These are phyloP conservation scores for Gliomastix tumulicola DNA, from an alignment of 2,329 filamentous ascomycete species.

Conservation along the genomic window DNA sequence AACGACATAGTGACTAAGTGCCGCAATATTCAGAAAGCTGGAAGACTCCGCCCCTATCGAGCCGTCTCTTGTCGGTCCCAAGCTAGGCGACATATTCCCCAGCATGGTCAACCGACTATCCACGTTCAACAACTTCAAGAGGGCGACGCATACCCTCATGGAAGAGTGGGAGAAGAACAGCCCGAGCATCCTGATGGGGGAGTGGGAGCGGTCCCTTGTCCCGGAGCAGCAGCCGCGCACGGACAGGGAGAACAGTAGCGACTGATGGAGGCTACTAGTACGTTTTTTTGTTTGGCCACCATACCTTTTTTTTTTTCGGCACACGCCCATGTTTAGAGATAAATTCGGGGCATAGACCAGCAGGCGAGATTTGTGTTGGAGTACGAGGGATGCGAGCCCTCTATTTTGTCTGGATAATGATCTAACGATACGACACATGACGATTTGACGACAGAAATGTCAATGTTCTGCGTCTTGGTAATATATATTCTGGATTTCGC, in stretches of 20 bases:
- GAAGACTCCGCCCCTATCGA: background rate
- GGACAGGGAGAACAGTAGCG: slow-evolving; percentile 27
- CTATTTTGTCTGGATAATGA: background rate
- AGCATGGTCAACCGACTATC: slow-evolving; percentile 65
- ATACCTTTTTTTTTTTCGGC: background rate
- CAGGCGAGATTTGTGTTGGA: too few relatives aligned
- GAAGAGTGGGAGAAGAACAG: too few relatives aligned
- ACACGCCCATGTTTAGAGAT: too few relatives aligned
- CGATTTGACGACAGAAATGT: too few relatives aligned
- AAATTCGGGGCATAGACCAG: too few relatives aligned
- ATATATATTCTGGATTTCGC: too few relatives aligned
- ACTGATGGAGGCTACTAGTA: too few relatives aligned
- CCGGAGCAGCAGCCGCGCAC: slow-evolving; percentile 15
- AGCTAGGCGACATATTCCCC: slow-evolving; percentile 54
- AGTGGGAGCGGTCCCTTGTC: slow-evolving; percentile 67
- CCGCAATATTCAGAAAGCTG: background rate
- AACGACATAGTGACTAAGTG: slow-evolving; percentile 14
- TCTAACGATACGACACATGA: too few relatives aligned
- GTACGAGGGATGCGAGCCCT: too few relatives aligned
- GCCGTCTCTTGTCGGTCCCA: slow-evolving; percentile 16
- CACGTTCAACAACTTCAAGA: slow-evolving; percentile 71
- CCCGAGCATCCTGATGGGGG: slow-evolving; percentile 81
- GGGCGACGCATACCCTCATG: slow-evolving; percentile 79
- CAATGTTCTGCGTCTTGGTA: too few relatives aligned
- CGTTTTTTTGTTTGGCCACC: background rate